These are phyloP conservation scores for Diatrype stigma DNA, from an alignment of 2,329 filamentous ascomycete species.

Conservation along the genomic window DNA sequence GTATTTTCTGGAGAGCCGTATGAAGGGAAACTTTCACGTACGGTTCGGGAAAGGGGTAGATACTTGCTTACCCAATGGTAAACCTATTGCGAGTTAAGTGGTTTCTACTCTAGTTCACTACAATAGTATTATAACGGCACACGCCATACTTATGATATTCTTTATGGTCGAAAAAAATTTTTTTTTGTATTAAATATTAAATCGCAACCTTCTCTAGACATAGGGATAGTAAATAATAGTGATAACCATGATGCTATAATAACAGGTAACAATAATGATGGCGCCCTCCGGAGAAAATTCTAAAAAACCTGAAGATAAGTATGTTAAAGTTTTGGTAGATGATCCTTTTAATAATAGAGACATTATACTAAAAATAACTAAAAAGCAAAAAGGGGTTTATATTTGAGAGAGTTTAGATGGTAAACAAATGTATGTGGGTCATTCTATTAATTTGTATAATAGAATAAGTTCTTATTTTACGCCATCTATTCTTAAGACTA, in stretches of 20 bases:
- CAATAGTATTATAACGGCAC: too few relatives aligned
- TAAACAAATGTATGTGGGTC: background rate
- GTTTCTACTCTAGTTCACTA: too few relatives aligned
- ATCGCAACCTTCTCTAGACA: background rate
- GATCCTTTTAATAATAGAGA: constrained; percentile 8
- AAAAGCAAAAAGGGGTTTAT: background rate
- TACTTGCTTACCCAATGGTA: too few relatives aligned
- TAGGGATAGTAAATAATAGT: constrained; percentile 1
- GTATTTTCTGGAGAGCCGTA: too few relatives aligned
- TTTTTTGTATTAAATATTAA: constrained; percentile 6
- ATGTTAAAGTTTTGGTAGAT: constrained; percentile 2
- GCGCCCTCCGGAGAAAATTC: background rate
- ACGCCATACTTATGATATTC: too few relatives aligned
- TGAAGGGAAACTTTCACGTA: too few relatives aligned
- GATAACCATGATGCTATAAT: constrained; percentile 2
- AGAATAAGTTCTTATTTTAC: too few relatives aligned
- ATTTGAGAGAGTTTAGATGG: background rate
- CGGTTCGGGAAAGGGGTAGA: too few relatives aligned
- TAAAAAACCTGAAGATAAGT: background rate
- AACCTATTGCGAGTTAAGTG: too few relatives aligned
- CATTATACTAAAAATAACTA: background rate
- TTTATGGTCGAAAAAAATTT: too few relatives aligned
- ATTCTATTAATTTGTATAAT: background rate
- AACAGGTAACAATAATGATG: constrained; percentile 3
- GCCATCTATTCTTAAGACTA: too few relatives aligned